These are phyloP conservation scores for Zopfia rhizophila DNA, from an alignment of 2,329 filamentous ascomycete genomes.

Conservation along the genomic window DNA sequence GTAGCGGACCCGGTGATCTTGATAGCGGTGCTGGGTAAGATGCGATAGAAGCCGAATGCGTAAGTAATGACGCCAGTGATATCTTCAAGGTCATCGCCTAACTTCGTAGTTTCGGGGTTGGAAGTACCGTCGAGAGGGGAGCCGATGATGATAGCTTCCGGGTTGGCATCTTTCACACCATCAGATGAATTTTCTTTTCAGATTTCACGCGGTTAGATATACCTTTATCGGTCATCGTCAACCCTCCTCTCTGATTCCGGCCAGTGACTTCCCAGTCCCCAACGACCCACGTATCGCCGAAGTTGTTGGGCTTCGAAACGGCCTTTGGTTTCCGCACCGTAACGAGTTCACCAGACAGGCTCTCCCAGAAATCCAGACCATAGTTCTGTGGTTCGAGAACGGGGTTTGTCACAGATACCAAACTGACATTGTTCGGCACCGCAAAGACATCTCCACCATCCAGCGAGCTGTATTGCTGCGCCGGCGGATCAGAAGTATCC, in stretches of 20 bases:
- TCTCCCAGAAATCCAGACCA: constrained; percentile 80
- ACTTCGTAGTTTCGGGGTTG: constrained; percentile 68
- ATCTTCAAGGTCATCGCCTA: constrained; percentile 72
- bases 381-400: constrained; percentile 68
- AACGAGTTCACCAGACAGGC: constrained; percentile 73
- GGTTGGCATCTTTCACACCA: constrained; percentile 67
- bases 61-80: constrained; percentile 76
- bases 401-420: constrained; percentile 69
- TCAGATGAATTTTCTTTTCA: constrained; percentile 15
- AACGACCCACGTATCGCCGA: constrained; percentile 75
- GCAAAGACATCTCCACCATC: constrained; percentile 74
- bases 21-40: constrained; percentile 71
- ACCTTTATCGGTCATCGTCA: constrained; percentile 70
- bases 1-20: constrained; percentile 58
- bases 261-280: constrained; percentile 73
- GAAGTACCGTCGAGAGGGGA: constrained; percentile 71
- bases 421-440: constrained; percentile 70
- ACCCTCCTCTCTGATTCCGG: constrained; percentile 69
- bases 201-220: constrained; percentile 1
- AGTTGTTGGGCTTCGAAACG: constrained; percentile 70
- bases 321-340: constrained; percentile 68
- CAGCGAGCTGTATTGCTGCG: constrained; percentile 68
- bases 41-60: constrained; percentile 74
- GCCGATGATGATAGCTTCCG: constrained; percentile 74
- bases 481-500: constrained; percentile 68